Evolutionary conservation across 2,329 filamentous ascomycete species (phyloP), one percentile per base, ranked within the genome.

Genomic region (Arthroderma sp.): DNA sequence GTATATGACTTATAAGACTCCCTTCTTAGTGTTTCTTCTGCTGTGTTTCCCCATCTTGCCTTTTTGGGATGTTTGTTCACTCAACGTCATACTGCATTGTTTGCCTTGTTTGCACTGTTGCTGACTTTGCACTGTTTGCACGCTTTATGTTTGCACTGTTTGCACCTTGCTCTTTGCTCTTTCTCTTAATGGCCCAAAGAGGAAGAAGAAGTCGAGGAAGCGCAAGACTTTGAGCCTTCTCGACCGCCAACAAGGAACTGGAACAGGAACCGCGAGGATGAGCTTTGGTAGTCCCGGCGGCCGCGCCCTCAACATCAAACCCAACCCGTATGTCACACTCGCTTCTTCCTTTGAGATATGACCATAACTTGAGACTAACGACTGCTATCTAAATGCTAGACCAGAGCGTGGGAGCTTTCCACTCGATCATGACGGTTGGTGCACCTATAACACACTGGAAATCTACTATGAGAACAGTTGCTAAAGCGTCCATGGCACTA

Each of bases 391-490:
- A 44, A 38, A 31, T 19, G 56, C 37, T 64, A 93, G 88, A 58
- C 91, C 91, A 4, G 87, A 96, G 71, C 84, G 91, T 66, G 91
- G 91, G 57, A 94, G 88, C 66, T 97, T 97, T 68, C 91, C 91
- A n/a, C 82, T 97, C 57, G 91, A 97, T 72, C 91, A 96, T 66
- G 90, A 95, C 71, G 89, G 82, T 84, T 74, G 37, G 56, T 31
- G n/a, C 15, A 52, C 4, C 9, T 19, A 9, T 17, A n/a, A n/a
- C 23, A 6, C 0, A 13, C 15, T 35, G 21, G 33, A 19, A 4
- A 11, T 21, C n/a, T 21, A 11, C 4, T 19, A 4, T 28, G 35
- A 15, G 35, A 15, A 37, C 13, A 13, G 6, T 6, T 11, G n/a
- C 15, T 43, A 28, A 49, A 21, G 4, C 28, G 3, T 25, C 35